phyloP scores from a whole-genome alignment of 1,284 basidiomycete species.

The Irpex lacteus region DNA sequence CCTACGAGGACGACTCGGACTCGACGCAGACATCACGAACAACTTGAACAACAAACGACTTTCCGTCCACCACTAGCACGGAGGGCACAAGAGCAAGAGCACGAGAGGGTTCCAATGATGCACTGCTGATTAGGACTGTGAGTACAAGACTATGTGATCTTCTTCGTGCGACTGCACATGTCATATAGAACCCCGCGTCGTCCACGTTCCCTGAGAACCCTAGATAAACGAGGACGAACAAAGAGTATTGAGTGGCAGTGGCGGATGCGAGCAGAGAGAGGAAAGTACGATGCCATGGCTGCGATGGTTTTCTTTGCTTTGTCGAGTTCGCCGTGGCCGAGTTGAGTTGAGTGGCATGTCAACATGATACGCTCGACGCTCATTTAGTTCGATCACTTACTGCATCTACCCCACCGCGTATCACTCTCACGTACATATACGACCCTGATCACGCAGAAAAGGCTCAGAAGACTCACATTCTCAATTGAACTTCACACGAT shows the following conservation, averaged over 20 bases:
- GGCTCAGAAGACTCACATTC: background rate
- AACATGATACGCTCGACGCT: background rate
- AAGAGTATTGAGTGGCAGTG: background rate
- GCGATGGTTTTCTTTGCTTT: background rate
- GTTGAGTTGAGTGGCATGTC: background rate
- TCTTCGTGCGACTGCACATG: background rate
- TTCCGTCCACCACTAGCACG: no score
- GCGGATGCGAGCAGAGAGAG: background rate
- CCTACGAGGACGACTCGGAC: background rate
- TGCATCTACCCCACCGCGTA: background rate
- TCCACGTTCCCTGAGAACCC: background rate
- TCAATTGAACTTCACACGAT: background rate
- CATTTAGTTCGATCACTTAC: no score
- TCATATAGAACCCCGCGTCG: background rate
- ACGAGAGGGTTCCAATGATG: background rate
- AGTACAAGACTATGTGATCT: background rate
- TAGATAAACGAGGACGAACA: background rate
- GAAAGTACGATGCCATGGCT: background rate
- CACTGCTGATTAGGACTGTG: slow-evolving; percentile 1
- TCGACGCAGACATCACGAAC: background rate
- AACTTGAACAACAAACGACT: background rate
- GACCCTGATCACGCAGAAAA: background rate
- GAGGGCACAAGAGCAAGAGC: background rate
- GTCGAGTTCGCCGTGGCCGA: background rate
- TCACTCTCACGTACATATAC: background rate